Evolutionary conservation across 768 basidiomycete species (phyloP), one percentile per base, ranked within the genome.

Genomic region (Mycena rosella): DNA sequence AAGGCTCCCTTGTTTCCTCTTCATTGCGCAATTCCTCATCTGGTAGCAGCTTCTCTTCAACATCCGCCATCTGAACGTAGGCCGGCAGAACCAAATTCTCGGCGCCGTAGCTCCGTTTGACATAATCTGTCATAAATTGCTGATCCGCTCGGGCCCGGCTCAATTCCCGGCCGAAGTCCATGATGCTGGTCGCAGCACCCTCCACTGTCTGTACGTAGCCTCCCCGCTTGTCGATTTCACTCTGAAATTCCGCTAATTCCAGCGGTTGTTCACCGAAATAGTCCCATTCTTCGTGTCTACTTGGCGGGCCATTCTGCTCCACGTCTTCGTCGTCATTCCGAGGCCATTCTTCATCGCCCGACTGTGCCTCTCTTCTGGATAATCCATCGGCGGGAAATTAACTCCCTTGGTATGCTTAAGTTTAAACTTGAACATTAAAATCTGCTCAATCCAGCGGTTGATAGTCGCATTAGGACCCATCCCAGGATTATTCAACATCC

Each of bases 331-430:
- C 65, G 4, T 29, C 56, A 20, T 29, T 11, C 18, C 44, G 44
- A 22, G 48, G 57, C 47, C 47, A 64, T 15, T 22, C 45, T 18
- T 49, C 54, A 22, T 64, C 63, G 15, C 63, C 63, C 0, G 44
- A 44, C n/a, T 64, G 53, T 2, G 32, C 30, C 24, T 49, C 54
- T 9, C 76, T 27, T 17, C 73, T 26, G 7, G 73, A 75, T 7
- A 76, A 38, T n/a, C 72, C 74, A 61, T 75, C 72, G 32, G 32
- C 32, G 32, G 32, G 32, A 34, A 34, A 34, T 34, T 34, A 6
- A 34, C 32, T 34, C 32, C 32, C 32, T 34, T 34, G 32, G 32
- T 34, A 34, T 34, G 32, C 32, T 34, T 34, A 13, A 34, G 32
- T 34, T 34, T 34, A 13, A 34, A 34, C 32, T 34, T 34, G 32